phyloP scores from a whole-genome alignment of 108 stramenopile genomes.

The Asterionellopsis glacialis region DNA sequence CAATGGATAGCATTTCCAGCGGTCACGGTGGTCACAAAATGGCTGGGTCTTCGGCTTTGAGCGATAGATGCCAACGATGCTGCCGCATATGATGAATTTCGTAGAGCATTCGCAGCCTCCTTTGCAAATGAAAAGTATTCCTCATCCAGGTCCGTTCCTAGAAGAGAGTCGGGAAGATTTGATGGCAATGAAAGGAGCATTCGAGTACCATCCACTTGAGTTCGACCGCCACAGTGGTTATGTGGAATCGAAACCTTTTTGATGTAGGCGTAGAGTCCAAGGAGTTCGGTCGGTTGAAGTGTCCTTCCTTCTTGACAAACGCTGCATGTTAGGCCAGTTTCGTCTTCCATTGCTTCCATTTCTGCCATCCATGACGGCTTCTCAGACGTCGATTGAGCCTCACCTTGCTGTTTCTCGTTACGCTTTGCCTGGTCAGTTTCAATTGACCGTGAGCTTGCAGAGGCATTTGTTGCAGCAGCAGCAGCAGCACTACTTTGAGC shows the following conservation, averaged over 20 bases:
- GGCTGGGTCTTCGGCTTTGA: slow-evolving; percentile 28
- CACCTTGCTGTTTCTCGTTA: background rate
- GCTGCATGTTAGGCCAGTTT: slow-evolving; percentile 69
- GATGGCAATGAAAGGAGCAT: slow-evolving; percentile 54
- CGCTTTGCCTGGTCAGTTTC: background rate
- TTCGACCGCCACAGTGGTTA: slow-evolving; percentile 39
- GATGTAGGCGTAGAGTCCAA: slow-evolving; percentile 80
- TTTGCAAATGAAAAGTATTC: slow-evolving; percentile 42
- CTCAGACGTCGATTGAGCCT: background rate
- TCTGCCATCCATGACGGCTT: slow-evolving; percentile 80
- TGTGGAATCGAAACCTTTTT: slow-evolving; percentile 68
- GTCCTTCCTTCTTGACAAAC: slow-evolving; percentile 83
- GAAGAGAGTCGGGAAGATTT: slow-evolving; percentile 34
- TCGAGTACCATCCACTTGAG: slow-evolving; percentile 59
- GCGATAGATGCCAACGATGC: slow-evolving; percentile 19
- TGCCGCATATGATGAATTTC: slow-evolving; percentile 26
- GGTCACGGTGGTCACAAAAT: slow-evolving; percentile 66
- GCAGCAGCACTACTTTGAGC: slow-evolving; percentile 9
- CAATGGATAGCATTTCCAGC: slow-evolving; percentile 83
- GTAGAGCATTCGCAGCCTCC: slow-evolving; percentile 42
- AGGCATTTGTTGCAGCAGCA: background rate
- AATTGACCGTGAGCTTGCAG: background rate
- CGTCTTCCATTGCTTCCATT: slow-evolving; percentile 83
- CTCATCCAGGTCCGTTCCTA: slow-evolving; percentile 18
- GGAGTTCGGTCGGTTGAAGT: slow-evolving; percentile 68